Conservation (phyloP, 2,329 filamentous ascomycete genomes). For the Aspergillus persii region DNA sequence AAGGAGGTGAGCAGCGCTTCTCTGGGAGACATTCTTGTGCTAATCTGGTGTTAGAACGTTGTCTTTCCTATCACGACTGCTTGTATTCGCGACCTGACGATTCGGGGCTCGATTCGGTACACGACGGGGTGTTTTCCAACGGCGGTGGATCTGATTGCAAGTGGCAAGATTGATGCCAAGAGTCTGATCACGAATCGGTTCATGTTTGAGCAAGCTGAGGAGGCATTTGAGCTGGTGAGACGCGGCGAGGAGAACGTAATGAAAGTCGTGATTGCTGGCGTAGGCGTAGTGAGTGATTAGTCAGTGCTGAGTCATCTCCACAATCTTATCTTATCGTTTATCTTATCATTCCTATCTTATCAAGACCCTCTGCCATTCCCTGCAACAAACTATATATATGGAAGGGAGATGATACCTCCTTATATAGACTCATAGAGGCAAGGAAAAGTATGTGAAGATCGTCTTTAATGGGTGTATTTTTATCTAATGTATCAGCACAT, state of each 20-base stretch:
- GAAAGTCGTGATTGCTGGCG: slow-evolving; percentile 42
- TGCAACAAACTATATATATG: too few species aligned
- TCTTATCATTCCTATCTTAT: too few species aligned
- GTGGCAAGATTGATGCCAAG: slow-evolving; percentile 44
- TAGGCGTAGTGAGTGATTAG: too few species aligned
- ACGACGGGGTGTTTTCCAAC: slow-evolving; percentile 50
- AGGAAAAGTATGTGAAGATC: too few species aligned
- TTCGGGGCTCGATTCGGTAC: slow-evolving; percentile 55
- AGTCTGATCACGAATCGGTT: slow-evolving; percentile 41
- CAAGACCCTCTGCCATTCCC: too few species aligned
- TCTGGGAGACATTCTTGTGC: neutral
- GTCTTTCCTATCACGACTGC: slow-evolving; percentile 52
- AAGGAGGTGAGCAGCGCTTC: slow-evolving; percentile 32
- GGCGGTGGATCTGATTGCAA: slow-evolving; percentile 51
- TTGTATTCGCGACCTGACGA: slow-evolving; percentile 48
- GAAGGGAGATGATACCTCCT: too few species aligned
- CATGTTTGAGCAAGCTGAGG: slow-evolving; percentile 47
- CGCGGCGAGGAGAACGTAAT: slow-evolving; percentile 39
- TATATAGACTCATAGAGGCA: too few species aligned
- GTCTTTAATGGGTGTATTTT: too few species aligned
- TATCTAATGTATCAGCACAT: too few species aligned
- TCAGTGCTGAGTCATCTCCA: too few species aligned
- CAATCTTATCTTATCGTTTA: too few species aligned
- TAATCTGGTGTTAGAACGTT: slow-evolving; percentile 38
- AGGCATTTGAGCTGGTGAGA: slow-evolving; percentile 49